These are phyloP conservation scores for Apiospora kogelbergensis DNA, from an alignment of 2,329 filamentous ascomycete species.

Conservation along the genomic window DNA sequence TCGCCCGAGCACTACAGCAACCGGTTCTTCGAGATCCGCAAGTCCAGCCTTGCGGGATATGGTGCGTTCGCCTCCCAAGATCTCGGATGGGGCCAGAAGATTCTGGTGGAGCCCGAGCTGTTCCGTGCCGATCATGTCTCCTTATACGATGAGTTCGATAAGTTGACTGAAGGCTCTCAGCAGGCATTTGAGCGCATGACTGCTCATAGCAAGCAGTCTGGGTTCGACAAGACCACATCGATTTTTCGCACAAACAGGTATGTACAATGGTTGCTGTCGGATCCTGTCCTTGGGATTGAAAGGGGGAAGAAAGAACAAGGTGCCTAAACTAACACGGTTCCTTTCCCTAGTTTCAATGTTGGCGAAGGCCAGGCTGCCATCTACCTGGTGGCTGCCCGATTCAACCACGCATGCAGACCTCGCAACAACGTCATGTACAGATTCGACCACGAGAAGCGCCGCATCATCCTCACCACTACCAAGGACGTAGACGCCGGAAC, in stretches of 20 bases:
- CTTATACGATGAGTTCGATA: conserved; percentile 36
- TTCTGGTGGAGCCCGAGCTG: conserved; percentile 47
- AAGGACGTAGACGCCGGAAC: conserved; percentile 40
- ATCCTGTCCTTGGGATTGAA: neutral
- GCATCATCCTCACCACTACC: conserved; percentile 42
- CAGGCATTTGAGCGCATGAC: conserved; percentile 39
- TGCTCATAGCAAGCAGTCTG: conserved; percentile 29
- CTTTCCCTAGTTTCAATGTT: conserved; percentile 17
- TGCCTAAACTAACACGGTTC: neutral
- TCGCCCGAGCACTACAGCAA: conserved; percentile 32
- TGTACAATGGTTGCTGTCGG: too few species aligned
- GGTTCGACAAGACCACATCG: conserved; percentile 31
- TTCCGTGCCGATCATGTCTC: conserved; percentile 31
- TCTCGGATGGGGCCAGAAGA: conserved; percentile 37
- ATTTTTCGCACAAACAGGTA: conserved; percentile 50
- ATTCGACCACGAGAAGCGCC: conserved; percentile 34
- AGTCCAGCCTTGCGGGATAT: conserved; percentile 42
- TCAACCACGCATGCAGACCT: conserved; percentile 57
- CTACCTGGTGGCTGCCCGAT: conserved; percentile 52
- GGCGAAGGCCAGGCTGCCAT: conserved; percentile 34
- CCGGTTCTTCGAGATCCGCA: conserved; percentile 38
- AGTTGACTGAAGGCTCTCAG: conserved; percentile 31
- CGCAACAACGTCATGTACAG: conserved; percentile 43
- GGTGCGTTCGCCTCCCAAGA: conserved; percentile 46
- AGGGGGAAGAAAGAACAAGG: too few species aligned